These are phyloP conservation scores for Corylus americana DNA, from an alignment of 306 rosid genomes.

Conservation along the genomic window DNA sequence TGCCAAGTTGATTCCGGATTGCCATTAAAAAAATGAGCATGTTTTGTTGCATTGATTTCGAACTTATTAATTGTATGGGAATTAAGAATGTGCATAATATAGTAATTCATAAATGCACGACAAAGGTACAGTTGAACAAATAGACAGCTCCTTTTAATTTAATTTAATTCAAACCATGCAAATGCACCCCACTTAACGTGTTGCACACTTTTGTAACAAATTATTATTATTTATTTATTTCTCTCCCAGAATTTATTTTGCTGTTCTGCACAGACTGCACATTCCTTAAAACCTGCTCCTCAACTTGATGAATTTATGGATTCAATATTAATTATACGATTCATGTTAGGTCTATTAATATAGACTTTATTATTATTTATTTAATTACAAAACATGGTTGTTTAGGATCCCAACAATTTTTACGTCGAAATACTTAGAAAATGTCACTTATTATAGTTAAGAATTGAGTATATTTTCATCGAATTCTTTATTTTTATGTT, in stretches of 20 bases:
- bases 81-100: not conserved
- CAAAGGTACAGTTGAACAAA: not conserved
- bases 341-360: not conserved
- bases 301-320: not conserved
- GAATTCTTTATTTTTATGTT: too few relatives aligned
- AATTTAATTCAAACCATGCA: not conserved
- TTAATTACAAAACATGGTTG: too few relatives aligned
- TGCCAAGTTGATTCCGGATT: not conserved
- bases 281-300: constrained; percentile 11
- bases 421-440: too few relatives aligned
- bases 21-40: not conserved
- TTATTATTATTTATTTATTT: not conserved
- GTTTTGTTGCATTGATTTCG: not conserved
- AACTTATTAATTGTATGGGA: not conserved
- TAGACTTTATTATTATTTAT: too few relatives aligned
- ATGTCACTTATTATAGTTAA: too few relatives aligned
- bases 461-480: too few relatives aligned
- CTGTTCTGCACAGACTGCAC: not conserved
- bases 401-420: too few relatives aligned
- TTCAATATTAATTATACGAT: not conserved
- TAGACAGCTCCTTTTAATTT: not conserved
- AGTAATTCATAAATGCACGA: not conserved
- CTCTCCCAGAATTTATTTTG: not conserved
- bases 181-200: not conserved
- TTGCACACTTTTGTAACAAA: not conserved